Percentiles rank a stretch among this genome's conserved stretches.
Conservation (phyloP, 352 stramenopile species). For the Pythium aristosporum region DNA sequence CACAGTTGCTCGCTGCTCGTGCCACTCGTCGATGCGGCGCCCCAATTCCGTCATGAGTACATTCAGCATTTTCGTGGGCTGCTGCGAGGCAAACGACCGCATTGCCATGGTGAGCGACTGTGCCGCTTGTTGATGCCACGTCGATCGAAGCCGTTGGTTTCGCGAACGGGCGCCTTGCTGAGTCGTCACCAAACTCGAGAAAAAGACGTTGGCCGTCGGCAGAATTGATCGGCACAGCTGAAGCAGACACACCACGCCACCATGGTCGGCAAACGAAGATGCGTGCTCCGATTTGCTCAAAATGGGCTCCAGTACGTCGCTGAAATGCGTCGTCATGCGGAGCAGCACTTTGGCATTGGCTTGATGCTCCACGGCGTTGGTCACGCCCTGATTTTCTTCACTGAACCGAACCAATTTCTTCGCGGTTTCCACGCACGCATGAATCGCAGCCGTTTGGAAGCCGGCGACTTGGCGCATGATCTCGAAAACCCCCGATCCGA, state of each 20-base stretch:
- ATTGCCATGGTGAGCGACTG: conserved; percentile 88
- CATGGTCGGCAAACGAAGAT: conserved; percentile 87
- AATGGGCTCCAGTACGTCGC: conserved; percentile 93
- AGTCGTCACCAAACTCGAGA: conserved; percentile 48
- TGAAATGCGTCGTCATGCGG: conserved; percentile 78
- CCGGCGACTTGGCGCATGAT: conserved; percentile 94
- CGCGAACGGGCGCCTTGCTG: conserved; percentile 4
- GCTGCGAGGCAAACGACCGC: conserved; percentile 86
- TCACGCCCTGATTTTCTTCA: conserved; percentile 26
- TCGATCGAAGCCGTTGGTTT: neutral
- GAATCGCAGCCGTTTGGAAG: conserved; percentile 84
- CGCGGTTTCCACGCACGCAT: conserved; percentile 87
- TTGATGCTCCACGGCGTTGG: neutral
- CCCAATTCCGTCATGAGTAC: conserved; percentile 64
- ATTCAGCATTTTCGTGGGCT: conserved; percentile 80
- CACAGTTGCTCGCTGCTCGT: conserved; percentile 38
- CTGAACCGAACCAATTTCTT: conserved; percentile 88
- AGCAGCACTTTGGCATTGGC: conserved; percentile 43
- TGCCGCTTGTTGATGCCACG: conserved; percentile 89
- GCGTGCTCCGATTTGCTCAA: conserved; percentile 94
- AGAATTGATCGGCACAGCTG: conserved; percentile 89
- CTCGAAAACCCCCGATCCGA: conserved; percentile 94
- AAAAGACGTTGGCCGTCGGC: conserved; percentile 75
- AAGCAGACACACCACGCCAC: conserved; percentile 89
- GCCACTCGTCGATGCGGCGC: conserved; percentile 49